Evolutionary conservation across 2,329 filamentous ascomycete genomes (phyloP), one percentile per base, ranked within the genome.

Genomic region (Clarireedia sp.): DNA sequence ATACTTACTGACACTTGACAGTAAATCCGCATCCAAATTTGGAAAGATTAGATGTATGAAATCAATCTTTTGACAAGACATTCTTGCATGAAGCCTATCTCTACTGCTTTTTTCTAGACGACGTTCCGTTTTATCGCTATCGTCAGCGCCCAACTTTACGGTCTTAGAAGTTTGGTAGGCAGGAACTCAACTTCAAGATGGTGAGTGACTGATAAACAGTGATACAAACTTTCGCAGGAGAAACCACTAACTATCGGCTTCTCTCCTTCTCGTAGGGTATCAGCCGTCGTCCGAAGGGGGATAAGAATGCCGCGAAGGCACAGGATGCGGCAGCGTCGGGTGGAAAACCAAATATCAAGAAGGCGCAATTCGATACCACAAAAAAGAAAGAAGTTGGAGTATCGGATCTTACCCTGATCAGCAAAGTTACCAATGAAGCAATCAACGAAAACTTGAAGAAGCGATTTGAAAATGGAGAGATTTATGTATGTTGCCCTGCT

Each of bases 301-400:
- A 69, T 33, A 68, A 68, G 51, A 61, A 66, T 58, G 65, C 61
- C 48, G 61, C 63, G 38, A 61, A 60, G 43, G 64, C 61, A 44
- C 59, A 62, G 43, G 58, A 54, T 40, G 62, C 58, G 19, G 59
- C 58, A 12, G 59, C 59, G 17, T 60, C 60, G 33, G 62, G 60
- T 40, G 60, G 64, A 37, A 68, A 69, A 56, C 66, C 83, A 60
- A 89, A 89, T 73, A 89, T 95, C 64, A 92, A 91, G 75, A 97
- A 97, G 76, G 94, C 94, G 61, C 89, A 89, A 59, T 99, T 95
- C 74, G 94, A 99, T 72, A 89, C 85, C 59, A 89, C 86, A 63
- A 97, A 97, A 81, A 99, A 97, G 85, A 97, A 96, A 81, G 91
- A 99, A 74, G 94, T 99, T 65, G 94, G 94, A 63, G 94, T 99